Conservation (phyloP, 331 rosid species). For the Pyracantha coccinea region DNA sequence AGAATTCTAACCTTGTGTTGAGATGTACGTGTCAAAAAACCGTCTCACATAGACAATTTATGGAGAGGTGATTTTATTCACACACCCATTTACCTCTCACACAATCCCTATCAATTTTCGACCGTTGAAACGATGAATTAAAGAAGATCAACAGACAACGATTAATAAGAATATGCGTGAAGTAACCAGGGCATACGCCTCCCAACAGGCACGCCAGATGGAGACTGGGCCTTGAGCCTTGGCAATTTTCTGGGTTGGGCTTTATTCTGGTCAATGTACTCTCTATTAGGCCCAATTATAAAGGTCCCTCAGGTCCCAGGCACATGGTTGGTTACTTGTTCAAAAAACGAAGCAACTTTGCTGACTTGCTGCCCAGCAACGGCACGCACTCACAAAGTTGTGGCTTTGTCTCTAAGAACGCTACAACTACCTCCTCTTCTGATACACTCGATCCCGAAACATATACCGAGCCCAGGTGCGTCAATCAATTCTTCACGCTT, state of each 20-base stretch:
- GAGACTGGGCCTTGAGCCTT: background rate
- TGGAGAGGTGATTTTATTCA: too few species aligned
- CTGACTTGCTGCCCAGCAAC: background rate
- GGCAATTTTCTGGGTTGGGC: background rate
- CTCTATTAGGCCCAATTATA: background rate
- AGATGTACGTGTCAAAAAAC: background rate
- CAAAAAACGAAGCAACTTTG: background rate
- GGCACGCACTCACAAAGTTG: background rate
- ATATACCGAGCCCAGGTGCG: background rate
- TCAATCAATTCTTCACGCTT: too few species aligned
- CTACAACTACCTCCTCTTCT: background rate
- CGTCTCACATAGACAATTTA: background rate
- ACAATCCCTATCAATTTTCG: too few species aligned
- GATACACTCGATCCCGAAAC: background rate
- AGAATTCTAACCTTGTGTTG: background rate
- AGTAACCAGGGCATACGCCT: background rate
- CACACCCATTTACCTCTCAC: too few species aligned
- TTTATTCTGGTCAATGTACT: background rate
- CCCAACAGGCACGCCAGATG: background rate
- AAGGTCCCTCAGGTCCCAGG: background rate
- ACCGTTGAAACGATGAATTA: fast-evolving
- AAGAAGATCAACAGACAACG: too few species aligned
- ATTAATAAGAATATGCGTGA: too few species aligned
- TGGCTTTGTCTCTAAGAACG: background rate
- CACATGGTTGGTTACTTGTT: background rate